Evolutionary conservation across 2,329 filamentous ascomycete genomes (phyloP).

Genomic region (Penicillium digitatum): DNA sequence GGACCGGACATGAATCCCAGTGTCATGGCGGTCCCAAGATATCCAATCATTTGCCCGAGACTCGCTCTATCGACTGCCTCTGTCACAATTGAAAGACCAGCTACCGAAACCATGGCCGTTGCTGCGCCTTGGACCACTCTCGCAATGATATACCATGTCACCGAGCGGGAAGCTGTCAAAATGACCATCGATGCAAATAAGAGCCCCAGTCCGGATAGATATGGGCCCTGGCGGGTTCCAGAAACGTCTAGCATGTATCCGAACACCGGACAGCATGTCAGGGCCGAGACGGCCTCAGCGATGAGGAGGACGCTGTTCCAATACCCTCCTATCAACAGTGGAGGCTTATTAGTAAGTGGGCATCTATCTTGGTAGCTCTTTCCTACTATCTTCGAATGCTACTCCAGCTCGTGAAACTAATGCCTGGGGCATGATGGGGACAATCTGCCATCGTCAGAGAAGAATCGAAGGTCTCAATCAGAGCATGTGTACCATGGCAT

Average conservation of each 20-base stretch:
- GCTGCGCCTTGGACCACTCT: slow-evolving; percentile 55
- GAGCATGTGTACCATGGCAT: slow-evolving; percentile 14
- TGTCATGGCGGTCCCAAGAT: slow-evolving; percentile 52
- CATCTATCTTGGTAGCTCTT: background rate
- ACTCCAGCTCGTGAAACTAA: slow-evolving; percentile 15
- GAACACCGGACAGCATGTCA: slow-evolving; percentile 17
- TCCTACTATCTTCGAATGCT: slow-evolving; percentile 14
- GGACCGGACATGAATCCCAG: slow-evolving; percentile 55
- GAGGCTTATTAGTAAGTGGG: background rate
- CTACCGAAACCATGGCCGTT: slow-evolving; percentile 57
- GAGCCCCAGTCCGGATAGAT: slow-evolving; percentile 52
- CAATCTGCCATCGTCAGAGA: slow-evolving; percentile 14
- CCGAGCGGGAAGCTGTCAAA: slow-evolving; percentile 48
- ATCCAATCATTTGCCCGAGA: slow-evolving; percentile 58
- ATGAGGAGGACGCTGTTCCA: slow-evolving; percentile 22
- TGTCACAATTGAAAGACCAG: slow-evolving; percentile 54
- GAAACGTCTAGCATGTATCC: slow-evolving; percentile 15
- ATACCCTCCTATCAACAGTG: slow-evolving; percentile 10
- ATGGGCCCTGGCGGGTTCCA: slow-evolving; percentile 51
- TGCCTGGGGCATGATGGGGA: slow-evolving; percentile 16
- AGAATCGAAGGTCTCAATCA: background rate
- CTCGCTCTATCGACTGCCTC: slow-evolving; percentile 56
- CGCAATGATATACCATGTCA: slow-evolving; percentile 49
- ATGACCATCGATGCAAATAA: slow-evolving; percentile 53
- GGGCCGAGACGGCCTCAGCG: slow-evolving; percentile 13